phyloP scores from a whole-genome alignment of 352 stramenopile species.

The Pythium volutum region DNA sequence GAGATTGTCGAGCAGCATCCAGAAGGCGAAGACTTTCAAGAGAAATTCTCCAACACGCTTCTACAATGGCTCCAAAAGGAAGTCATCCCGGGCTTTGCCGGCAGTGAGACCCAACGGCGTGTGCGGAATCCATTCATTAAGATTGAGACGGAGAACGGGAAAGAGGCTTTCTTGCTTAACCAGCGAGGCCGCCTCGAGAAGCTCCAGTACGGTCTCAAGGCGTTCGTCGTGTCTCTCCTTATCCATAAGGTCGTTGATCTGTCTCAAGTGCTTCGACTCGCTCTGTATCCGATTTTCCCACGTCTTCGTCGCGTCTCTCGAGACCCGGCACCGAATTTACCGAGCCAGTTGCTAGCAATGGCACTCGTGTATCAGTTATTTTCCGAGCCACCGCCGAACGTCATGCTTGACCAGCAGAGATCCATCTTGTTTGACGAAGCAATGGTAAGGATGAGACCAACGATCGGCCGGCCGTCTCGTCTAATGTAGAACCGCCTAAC shows the following conservation, averaged over 20 bases:
- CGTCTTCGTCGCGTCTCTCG: conserved; percentile 61
- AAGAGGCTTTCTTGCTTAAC: conserved; percentile 79
- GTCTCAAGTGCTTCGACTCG: conserved; percentile 77
- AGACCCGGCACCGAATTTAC: conserved; percentile 71
- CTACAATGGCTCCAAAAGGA: conserved; percentile 87
- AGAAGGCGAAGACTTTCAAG: conserved; percentile 79
- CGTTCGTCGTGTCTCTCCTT: conserved; percentile 76
- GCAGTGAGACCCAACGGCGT: conserved; percentile 72
- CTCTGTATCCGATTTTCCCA: conserved; percentile 79
- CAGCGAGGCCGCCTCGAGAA: conserved; percentile 82
- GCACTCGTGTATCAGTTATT: conserved; percentile 83
- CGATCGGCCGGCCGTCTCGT: neutral
- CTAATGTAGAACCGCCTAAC: neutral
- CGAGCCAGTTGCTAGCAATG: conserved; percentile 81
- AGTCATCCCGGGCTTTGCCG: conserved; percentile 76
- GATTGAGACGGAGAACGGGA: conserved; percentile 65
- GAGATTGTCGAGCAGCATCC: conserved; percentile 83
- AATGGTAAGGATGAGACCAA: conserved; percentile 45
- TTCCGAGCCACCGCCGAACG: conserved; percentile 77
- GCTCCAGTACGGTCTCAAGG: conserved; percentile 84
- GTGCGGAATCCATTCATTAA: conserved; percentile 83
- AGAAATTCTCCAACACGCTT: conserved; percentile 83
- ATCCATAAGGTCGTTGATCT: conserved; percentile 87
- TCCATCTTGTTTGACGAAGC: conserved; percentile 84
- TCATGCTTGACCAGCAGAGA: conserved; percentile 74